phyloP scores from a whole-genome alignment of 352 stramenopile species.

The Globisporangium rhizosaccharum region DNA sequence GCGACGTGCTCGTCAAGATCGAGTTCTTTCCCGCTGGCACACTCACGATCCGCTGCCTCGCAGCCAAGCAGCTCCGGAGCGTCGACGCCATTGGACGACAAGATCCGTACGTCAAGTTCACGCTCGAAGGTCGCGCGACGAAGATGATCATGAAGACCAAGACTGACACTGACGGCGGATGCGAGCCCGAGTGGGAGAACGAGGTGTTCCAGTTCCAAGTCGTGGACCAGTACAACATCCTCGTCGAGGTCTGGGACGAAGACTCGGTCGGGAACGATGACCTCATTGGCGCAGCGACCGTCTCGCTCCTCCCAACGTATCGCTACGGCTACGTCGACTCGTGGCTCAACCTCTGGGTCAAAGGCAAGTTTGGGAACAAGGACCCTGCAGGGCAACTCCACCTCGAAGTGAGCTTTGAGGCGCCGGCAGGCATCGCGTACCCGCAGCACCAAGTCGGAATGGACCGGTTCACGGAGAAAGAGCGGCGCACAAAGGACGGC shows the following conservation, averaged over 20 bases:
- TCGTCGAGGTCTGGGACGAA: constrained; percentile 89
- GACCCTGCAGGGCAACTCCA: constrained; percentile 83
- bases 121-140: constrained; percentile 61
- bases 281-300: constrained; percentile 75
- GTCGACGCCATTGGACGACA: constrained; percentile 71
- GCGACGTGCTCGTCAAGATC: constrained; percentile 71
- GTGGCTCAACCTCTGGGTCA: constrained; percentile 86
- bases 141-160: constrained; percentile 80
- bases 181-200: constrained; percentile 80
- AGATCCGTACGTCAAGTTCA: constrained; percentile 79
- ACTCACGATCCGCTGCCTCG: constrained; percentile 55
- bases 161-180: constrained; percentile 81
- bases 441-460: constrained; percentile 87
- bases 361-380: constrained; percentile 85
- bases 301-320: constrained; percentile 90
- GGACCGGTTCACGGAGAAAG: constrained; percentile 67
- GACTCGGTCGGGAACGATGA: constrained; percentile 88
- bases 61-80: constrained; percentile 57
- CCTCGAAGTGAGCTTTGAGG: constrained; percentile 86
- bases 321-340: constrained; percentile 83
- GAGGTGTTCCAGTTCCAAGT: constrained; percentile 85
- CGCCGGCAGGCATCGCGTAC: constrained; percentile 73
- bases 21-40: constrained; percentile 79
- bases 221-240: constrained; percentile 91
- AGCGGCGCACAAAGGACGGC: constrained; percentile 67